phyloP scores from a whole-genome alignment of 208 protist species.

The Leishmania martiniquensis region DNA sequence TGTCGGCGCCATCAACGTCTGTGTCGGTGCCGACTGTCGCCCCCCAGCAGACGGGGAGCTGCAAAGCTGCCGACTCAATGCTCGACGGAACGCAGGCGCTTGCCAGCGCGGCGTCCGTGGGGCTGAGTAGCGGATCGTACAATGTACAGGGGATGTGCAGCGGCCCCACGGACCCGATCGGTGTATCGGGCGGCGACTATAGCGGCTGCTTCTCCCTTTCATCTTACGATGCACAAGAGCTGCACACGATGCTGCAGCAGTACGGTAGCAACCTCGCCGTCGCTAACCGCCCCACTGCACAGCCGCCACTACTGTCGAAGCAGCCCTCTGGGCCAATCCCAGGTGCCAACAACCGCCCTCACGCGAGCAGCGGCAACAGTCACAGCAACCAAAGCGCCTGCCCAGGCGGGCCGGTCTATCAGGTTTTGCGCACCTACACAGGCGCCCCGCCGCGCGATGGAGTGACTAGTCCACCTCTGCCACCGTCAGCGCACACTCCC shows the following conservation, averaged over 20 bases:
- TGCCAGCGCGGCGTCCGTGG: neutral
- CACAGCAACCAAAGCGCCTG: neutral
- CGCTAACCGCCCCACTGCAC: neutral
- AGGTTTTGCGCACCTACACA: neutral
- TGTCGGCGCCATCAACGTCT: neutral
- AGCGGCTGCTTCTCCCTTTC: neutral
- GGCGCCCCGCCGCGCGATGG: neutral
- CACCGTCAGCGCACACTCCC: neutral
- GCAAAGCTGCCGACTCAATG: neutral
- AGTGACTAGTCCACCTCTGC: neutral
- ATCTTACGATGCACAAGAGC: neutral
- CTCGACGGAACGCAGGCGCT: neutral
- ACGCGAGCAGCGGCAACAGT: neutral
- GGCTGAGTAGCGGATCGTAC: neutral
- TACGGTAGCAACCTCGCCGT: neutral
- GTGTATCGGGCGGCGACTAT: neutral
- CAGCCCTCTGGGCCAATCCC: neutral
- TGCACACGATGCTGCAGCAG: slow-evolving; percentile 14
- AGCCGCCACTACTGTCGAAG: neutral
- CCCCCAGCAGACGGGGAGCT: neutral
- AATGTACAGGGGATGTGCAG: neutral
- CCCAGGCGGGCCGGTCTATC: neutral
- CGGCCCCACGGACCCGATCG: neutral
- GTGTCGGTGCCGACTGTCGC: neutral
- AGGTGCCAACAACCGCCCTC: neutral